Conservation (phyloP, 2,329 filamentous ascomycete species). For the Beauveria scarabaeidicola region DNA sequence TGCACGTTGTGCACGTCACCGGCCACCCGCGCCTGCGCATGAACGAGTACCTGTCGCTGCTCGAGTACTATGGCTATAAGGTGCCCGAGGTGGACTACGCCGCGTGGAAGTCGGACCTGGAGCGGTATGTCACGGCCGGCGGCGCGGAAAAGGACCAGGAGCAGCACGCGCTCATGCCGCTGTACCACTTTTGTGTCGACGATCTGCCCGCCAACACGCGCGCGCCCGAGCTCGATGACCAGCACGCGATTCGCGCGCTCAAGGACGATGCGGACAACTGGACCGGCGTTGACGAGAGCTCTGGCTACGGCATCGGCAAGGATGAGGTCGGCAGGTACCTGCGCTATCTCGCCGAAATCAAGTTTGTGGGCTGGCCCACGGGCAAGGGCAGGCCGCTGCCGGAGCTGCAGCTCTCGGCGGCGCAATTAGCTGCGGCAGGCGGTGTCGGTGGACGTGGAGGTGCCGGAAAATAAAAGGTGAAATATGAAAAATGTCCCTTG, state of each 20-base stretch:
- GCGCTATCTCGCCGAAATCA: slow-evolving; percentile 21
- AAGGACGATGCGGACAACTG: slow-evolving; percentile 52
- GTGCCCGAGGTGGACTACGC: slow-evolving; percentile 67
- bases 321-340: slow-evolving; percentile 21
- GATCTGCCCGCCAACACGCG: slow-evolving; percentile 60
- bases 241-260: slow-evolving; percentile 57
- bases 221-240: slow-evolving; percentile 59
- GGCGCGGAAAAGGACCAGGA: slow-evolving; percentile 20
- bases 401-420: no score
- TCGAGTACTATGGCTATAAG: slow-evolving; percentile 63
- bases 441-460: no score
- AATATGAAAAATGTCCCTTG: no score
- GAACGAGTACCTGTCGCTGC: slow-evolving; percentile 64
- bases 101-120: slow-evolving; percentile 23
- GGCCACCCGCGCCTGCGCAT: slow-evolving; percentile 69
- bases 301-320: slow-evolving; percentile 26
- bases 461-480: no score
- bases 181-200: slow-evolving; percentile 63
- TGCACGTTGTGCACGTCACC: slow-evolving; percentile 67
- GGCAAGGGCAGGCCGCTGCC: slow-evolving; percentile 1
- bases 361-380: slow-evolving; percentile 23
- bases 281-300: slow-evolving; percentile 49
- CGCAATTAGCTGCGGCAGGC: no score
- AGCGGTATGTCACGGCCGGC: slow-evolving; percentile 21
- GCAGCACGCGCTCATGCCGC: slow-evolving; percentile 40